phyloP scores from a whole-genome alignment of 2,329 filamentous ascomycete species.

The Neophaeococcomyces mojaviensis region DNA sequence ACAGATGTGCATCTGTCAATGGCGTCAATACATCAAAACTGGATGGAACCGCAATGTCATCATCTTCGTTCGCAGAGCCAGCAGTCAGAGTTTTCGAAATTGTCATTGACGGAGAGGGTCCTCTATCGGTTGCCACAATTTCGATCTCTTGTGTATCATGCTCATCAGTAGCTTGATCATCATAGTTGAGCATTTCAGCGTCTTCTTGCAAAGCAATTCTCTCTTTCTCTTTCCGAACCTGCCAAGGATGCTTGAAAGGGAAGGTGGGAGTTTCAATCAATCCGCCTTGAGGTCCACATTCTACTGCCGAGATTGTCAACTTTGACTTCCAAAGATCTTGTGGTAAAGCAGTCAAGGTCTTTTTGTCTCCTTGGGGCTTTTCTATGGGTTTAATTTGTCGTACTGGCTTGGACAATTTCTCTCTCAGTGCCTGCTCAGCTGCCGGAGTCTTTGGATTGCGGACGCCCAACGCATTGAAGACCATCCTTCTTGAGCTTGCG shows the following conservation, averaged over 20 bases:
- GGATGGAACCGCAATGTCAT: slow-evolving; percentile 31
- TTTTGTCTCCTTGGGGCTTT: slow-evolving; percentile 22
- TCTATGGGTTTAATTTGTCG: slow-evolving; percentile 15
- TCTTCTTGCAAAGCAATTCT: slow-evolving; percentile 28
- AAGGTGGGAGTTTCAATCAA: slow-evolving; percentile 72
- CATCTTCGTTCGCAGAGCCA: slow-evolving; percentile 9
- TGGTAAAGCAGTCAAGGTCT: slow-evolving; percentile 42
- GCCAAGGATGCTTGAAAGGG: slow-evolving; percentile 82
- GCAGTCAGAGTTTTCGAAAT: slow-evolving; percentile 10
- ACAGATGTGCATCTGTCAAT: slow-evolving; percentile 28
- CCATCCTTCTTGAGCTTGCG: slow-evolving; percentile 56
- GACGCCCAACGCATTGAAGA: slow-evolving; percentile 66
- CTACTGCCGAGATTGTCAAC: slow-evolving; percentile 69
- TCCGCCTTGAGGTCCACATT: slow-evolving; percentile 67
- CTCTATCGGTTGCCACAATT: slow-evolving; percentile 9
- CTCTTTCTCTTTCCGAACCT: slow-evolving; percentile 43
- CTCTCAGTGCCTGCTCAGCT: slow-evolving; percentile 59
- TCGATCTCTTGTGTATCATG: slow-evolving; percentile 33
- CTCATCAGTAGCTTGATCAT: slow-evolving; percentile 30
- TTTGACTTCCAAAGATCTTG: slow-evolving; percentile 58
- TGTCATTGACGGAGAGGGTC: slow-evolving; percentile 16
- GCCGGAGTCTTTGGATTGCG: slow-evolving; percentile 60
- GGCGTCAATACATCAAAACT: slow-evolving; percentile 58
- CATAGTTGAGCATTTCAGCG: neutral
- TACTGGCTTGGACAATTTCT: slow-evolving; percentile 37